A percentile compares a stretch with the other conserved stretches of the same genome.
phyloP scores from a whole-genome alignment of 2,329 filamentous ascomycete species.

The Aspergillus udagawae region DNA sequence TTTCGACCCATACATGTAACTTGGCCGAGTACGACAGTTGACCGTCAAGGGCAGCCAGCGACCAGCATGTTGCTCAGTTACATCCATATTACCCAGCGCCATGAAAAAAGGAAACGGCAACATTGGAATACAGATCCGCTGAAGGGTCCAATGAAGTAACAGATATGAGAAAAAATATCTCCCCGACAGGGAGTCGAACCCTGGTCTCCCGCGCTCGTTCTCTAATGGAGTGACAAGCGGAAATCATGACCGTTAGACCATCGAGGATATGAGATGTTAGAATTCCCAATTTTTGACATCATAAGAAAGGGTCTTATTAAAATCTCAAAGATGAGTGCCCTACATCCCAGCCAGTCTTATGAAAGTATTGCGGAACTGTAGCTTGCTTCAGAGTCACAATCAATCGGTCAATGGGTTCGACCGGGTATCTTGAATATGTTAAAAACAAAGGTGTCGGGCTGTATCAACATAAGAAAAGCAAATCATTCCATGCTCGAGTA shows the following conservation, averaged over 20 bases:
- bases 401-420: neutral
- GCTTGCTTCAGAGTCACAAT: neutral
- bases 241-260: conserved; percentile 14
- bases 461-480: neutral
- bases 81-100: too few relatives aligned
- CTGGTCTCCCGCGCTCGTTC: conserved; percentile 11
- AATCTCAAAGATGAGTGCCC: too few relatives aligned
- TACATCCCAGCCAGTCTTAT: neutral
- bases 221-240: conserved; percentile 7
- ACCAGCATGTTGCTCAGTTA: too few relatives aligned
- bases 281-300: too few relatives aligned
- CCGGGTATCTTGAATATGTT: conserved; percentile 21
- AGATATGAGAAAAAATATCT: neutral
- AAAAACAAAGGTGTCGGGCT: neutral
- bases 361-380: neutral
- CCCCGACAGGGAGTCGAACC: conserved; percentile 10
- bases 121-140: too few relatives aligned
- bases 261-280: conserved; percentile 12
- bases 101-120: too few relatives aligned
- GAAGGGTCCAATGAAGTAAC: too few relatives aligned
- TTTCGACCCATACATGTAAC: too few relatives aligned
- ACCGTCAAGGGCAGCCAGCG: too few relatives aligned
- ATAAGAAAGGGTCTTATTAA: too few relatives aligned
- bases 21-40: too few relatives aligned
- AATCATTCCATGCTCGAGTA: neutral